phyloP scores from a whole-genome alignment of 768 basidiomycete genomes.

The Dioszegia crocea region DNA sequence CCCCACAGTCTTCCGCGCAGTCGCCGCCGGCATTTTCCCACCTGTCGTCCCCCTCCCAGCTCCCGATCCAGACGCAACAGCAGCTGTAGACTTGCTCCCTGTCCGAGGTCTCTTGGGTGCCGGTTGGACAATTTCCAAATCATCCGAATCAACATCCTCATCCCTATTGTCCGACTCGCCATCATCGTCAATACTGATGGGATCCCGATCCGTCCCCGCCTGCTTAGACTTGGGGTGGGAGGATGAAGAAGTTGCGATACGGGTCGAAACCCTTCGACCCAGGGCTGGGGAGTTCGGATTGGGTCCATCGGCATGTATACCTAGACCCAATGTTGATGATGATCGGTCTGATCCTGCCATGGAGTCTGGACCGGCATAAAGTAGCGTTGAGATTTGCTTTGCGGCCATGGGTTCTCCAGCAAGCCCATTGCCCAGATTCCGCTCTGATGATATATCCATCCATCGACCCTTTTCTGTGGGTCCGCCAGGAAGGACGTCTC shows the following conservation, averaged over 20 bases:
- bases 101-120: slow-evolving; percentile 24
- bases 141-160: slow-evolving; percentile 19
- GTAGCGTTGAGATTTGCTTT: slow-evolving; percentile 14
- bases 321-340: neutral
- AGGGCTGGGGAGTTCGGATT: neutral
- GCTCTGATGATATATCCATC: slow-evolving; percentile 31
- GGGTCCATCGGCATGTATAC: neutral
- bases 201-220: slow-evolving; percentile 24
- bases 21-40: slow-evolving; percentile 20
- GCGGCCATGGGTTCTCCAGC: slow-evolving; percentile 26
- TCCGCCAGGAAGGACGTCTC: slow-evolving; percentile 23
- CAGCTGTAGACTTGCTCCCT: slow-evolving; percentile 18
- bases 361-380: slow-evolving; percentile 20
- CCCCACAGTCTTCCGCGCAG: slow-evolving; percentile 23
- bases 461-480: slow-evolving; percentile 9
- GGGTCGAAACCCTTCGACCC: neutral
- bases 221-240: neutral
- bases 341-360: neutral
- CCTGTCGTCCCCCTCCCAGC: slow-evolving; percentile 11
- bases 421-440: slow-evolving; percentile 34
- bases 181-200: slow-evolving; percentile 33
- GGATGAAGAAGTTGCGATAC: neutral
- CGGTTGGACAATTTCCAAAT: slow-evolving; percentile 5
- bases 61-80: neutral
- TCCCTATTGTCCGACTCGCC: slow-evolving; percentile 20